Conservation (phyloP, 2,329 filamentous ascomycete genomes). For the Fusarium pilosicola region DNA sequence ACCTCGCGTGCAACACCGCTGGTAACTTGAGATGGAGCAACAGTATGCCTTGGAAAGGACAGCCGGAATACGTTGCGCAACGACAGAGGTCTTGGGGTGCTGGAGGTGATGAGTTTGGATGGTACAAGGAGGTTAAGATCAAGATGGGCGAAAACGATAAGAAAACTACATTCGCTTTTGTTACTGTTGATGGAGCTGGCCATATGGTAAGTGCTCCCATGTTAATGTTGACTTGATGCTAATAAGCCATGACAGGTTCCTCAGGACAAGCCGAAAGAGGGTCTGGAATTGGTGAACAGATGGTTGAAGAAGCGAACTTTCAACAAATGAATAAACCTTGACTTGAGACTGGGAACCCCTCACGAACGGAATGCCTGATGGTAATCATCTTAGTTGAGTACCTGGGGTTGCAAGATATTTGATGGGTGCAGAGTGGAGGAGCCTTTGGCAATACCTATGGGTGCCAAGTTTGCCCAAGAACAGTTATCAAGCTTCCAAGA, state of each 20-base stretch:
- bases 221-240: rapidly evolving
- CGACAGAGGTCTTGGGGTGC: conserved; percentile 1
- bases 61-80: conserved; percentile 33
- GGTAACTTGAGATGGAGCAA: conserved; percentile 35
- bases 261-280: conserved; percentile 9
- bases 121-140: conserved; percentile 30
- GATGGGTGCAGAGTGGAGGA: rapidly evolving
- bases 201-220: conserved; percentile 23
- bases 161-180: conserved; percentile 19
- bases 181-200: conserved; percentile 23
- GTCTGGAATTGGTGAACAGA: conserved; percentile 3
- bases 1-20: conserved; percentile 35
- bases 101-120: conserved; percentile 14
- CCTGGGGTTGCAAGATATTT: too few species aligned
- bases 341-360: rapidly evolving
- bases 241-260: background rate
- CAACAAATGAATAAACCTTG: background rate
- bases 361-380: too few species aligned
- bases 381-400: rapidly evolving
- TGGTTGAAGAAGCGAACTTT: conserved; percentile 20
- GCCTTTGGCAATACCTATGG: background rate
- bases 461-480: background rate
- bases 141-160: background rate
- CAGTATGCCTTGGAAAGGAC: conserved; percentile 26
- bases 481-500: background rate